Percentiles rank a stretch among this genome's conserved stretches.
Evolutionary conservation across 352 stramenopile species (phyloP).

Genomic region (Phytophthora citrophthora): DNA sequence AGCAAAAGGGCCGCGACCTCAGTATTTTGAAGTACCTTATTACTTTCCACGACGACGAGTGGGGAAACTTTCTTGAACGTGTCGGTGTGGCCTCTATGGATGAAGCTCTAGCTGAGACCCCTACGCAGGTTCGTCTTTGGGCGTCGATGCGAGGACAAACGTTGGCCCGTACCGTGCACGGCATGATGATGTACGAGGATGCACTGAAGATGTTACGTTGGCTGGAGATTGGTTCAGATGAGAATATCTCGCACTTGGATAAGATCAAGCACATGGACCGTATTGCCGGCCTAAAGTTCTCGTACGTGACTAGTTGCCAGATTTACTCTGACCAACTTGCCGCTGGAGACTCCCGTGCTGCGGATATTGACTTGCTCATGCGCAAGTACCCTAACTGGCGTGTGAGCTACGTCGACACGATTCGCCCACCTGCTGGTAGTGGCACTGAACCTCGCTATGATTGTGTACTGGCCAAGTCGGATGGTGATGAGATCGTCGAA

Average conservation of each 20-base stretch:
- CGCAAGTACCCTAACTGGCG: constrained; percentile 95
- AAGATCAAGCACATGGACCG: constrained; percentile 92
- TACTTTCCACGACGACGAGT: constrained; percentile 89
- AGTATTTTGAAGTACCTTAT: constrained; percentile 91
- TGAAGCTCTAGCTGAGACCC: constrained; percentile 80
- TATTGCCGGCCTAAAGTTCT: constrained; percentile 88
- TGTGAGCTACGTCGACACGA: constrained; percentile 90
- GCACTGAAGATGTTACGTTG: constrained; percentile 89
- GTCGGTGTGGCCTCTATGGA: constrained; percentile 78
- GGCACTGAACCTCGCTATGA: constrained; percentile 75
- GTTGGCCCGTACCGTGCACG: constrained; percentile 84
- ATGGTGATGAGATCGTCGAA: constrained; percentile 87
- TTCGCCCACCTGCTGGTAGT: constrained; percentile 70
- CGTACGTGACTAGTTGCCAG: constrained; percentile 90
- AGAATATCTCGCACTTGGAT: constrained; percentile 83
- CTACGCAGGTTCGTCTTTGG: constrained; percentile 87
- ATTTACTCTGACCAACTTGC: constrained; percentile 88
- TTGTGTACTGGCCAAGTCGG: constrained; percentile 84
- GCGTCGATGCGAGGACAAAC: constrained; percentile 89
- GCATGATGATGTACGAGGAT: constrained; percentile 93
- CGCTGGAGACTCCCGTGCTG: constrained; percentile 69
- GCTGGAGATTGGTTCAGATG: constrained; percentile 88
- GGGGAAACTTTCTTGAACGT: constrained; percentile 89
- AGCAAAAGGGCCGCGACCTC: constrained; percentile 83
- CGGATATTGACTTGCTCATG: constrained; percentile 98